phyloP scores from a whole-genome alignment of 192 early-diverging fungal genomes.

The Rhizoclosmatium sp. region DNA sequence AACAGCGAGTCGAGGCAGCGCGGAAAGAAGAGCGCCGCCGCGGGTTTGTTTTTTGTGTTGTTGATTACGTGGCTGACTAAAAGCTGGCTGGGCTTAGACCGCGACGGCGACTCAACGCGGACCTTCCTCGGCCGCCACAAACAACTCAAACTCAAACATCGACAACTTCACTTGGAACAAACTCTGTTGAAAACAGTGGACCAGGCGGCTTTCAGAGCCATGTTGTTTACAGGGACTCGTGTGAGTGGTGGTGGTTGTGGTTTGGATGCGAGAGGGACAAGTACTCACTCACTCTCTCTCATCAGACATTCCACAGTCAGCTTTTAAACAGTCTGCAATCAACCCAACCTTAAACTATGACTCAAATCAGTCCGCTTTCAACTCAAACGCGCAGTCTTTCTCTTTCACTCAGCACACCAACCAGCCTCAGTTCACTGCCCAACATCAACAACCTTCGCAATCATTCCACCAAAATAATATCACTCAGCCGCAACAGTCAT shows the following conservation, averaged over 20 bases:
- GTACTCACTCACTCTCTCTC: too few species aligned
- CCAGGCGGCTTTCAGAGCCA: not conserved
- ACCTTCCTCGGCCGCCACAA: not conserved
- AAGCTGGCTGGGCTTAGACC: not conserved
- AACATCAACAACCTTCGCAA: too few species aligned
- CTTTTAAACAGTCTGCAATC: too few species aligned
- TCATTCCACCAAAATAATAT: not conserved
- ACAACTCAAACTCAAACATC: not conserved
- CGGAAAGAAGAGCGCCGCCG: not conserved
- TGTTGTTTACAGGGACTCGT: not conserved
- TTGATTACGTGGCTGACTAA: not conserved
- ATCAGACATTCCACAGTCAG: too few species aligned
- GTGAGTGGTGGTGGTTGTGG: too few species aligned
- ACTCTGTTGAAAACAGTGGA: not conserved
- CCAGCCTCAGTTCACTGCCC: too few species aligned
- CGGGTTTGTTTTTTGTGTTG: not conserved
- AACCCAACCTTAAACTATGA: too few species aligned
- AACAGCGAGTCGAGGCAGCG: not conserved
- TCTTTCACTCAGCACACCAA: too few species aligned
- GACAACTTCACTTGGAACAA: not conserved
- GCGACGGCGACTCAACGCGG: not conserved
- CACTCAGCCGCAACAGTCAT: not conserved
- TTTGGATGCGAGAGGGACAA: too few species aligned
- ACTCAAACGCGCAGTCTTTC: too few species aligned
- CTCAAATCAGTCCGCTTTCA: too few species aligned